These are phyloP conservation scores for Ceratocystis destructans DNA, from an alignment of 2,329 filamentous ascomycete genomes.

Conservation along the genomic window DNA sequence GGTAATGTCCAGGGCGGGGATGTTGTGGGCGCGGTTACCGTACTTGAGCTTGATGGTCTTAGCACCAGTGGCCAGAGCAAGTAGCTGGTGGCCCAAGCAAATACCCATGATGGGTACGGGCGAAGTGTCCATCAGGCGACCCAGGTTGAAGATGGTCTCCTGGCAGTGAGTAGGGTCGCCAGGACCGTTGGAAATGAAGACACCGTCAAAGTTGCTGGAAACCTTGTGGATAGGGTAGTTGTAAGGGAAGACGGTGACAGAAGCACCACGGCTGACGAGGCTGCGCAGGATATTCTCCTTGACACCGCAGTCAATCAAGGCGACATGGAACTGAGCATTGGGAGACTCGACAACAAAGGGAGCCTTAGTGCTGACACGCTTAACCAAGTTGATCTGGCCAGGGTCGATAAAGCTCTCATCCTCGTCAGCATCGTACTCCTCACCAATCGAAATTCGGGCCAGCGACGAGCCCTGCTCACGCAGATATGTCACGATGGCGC, in stretches of 20 bases:
- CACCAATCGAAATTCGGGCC: slow-evolving; percentile 84
- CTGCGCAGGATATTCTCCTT: slow-evolving; percentile 99
- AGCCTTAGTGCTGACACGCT: slow-evolving; percentile 92
- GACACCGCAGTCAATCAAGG: slow-evolving; percentile 92
- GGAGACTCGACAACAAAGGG: slow-evolving; percentile 88
- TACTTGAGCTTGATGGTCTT: slow-evolving; percentile 97
- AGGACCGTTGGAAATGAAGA: slow-evolving; percentile 98
- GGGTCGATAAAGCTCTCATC: slow-evolving; percentile 94
- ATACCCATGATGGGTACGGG: slow-evolving; percentile 94
- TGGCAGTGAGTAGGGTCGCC: slow-evolving; percentile 97
- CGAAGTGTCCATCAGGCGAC: slow-evolving; percentile 79
- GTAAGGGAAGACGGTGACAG: slow-evolving; percentile 88
- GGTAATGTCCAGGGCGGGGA: slow-evolving; percentile 83
- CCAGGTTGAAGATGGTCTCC: slow-evolving; percentile 83
- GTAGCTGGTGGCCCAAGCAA: slow-evolving; percentile 90
- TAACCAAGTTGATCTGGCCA: slow-evolving; percentile 90
- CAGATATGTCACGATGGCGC: slow-evolving; percentile 87
- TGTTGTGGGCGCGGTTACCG: slow-evolving; percentile 97
- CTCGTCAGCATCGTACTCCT: slow-evolving; percentile 97
- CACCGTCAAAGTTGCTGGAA: slow-evolving; percentile 90
- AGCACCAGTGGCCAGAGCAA: slow-evolving; percentile 78
- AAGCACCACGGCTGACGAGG: slow-evolving; percentile 79
- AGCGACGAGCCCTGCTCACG: slow-evolving; percentile 95
- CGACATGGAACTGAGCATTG: slow-evolving; percentile 75
- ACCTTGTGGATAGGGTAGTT: slow-evolving; percentile 98